phyloP scores from a whole-genome alignment of 2,329 filamentous ascomycete genomes.

The Talaromyces funiculosus region DNA sequence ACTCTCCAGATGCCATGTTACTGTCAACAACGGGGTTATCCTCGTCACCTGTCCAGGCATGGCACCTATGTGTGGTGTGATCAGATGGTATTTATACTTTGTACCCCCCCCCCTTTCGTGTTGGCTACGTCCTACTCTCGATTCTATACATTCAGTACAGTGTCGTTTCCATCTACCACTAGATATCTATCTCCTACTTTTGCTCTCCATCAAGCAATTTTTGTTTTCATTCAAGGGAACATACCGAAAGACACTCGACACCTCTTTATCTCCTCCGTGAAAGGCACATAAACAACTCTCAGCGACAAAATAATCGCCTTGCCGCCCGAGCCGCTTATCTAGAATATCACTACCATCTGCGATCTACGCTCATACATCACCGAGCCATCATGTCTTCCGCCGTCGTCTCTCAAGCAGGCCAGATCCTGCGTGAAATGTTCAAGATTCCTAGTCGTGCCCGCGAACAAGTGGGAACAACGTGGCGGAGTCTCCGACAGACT shows the following conservation, averaged over 20 bases:
- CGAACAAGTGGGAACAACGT: conserved; percentile 10
- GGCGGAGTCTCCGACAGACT: conserved; percentile 11
- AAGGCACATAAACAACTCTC: neutral
- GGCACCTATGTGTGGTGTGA: neutral
- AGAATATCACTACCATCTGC: neutral
- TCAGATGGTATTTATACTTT: neutral
- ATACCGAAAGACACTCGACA: neutral
- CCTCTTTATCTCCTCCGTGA: no score
- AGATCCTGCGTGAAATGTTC: conserved; percentile 15
- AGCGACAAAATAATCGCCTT: neutral
- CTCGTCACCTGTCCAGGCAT: neutral
- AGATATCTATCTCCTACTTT: neutral
- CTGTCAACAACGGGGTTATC: neutral
- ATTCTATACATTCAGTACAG: neutral
- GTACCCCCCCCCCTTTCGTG: neutral
- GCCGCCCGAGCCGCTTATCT: neutral
- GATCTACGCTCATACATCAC: neutral
- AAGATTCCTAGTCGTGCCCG: conserved; percentile 13
- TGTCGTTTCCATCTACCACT: neutral
- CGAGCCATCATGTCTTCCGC: conserved; percentile 12
- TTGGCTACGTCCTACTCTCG: neutral
- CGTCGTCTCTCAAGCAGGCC: conserved; percentile 11
- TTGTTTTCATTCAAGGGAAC: neutral
- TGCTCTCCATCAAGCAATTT: neutral
- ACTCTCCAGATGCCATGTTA: neutral